Base-by-base conservation (phyloP, 177 flowering plant species). In the Tripterygium wilfordii region DNA sequence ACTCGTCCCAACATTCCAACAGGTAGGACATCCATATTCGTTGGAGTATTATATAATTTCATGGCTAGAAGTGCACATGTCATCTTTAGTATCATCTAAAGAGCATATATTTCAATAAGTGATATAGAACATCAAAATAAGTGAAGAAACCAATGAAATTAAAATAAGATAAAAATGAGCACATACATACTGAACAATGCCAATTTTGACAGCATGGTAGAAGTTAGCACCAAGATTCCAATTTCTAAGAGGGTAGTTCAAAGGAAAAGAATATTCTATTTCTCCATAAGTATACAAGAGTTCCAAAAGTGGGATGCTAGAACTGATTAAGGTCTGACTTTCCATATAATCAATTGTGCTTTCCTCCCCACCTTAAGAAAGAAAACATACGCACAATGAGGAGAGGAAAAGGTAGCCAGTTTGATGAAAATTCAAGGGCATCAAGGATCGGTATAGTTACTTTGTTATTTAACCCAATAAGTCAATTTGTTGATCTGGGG, bases 131-230 rank as follows among this genome's bases (percentile, higher is more conserved):
- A n/a, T n/a, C n/a, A n/a, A n/a, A n/a, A 3, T 17, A 19, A 51
- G 13, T 13, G 27, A 16, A 30, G 2, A 4, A 33, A 13, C 23
- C 8, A 41, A 27, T 2, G 2, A 20, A 42, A 15, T 41, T 19
- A n/a, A 24, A 2, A n/a, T n/a, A n/a, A n/a, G n/a, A n/a, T n/a
- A n/a, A n/a, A n/a, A n/a, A n/a, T n/a, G n/a, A 48, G 10, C 10
- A 71, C 97, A 49, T 84, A 92, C 97, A 77, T 94, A 94, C 62
- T 94, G 97, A 49, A 94, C 99, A 30, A 89, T 85, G 69, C 99
- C 97, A 68, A 94, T 71, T 71, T 94, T 94, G 39, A 94, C 99
- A 48, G 96, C 88, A 48, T 89, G 75, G 65, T 94, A 94, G 77
- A 94, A 94, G 17, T 81, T 80, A 23, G 84, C 58, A 57, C 99